Percentiles rank a stretch among this genome's conserved stretches.
phyloP scores from a whole-genome alignment of 768 basidiomycete species.

The Tylopilus vinaceipallidus region DNA sequence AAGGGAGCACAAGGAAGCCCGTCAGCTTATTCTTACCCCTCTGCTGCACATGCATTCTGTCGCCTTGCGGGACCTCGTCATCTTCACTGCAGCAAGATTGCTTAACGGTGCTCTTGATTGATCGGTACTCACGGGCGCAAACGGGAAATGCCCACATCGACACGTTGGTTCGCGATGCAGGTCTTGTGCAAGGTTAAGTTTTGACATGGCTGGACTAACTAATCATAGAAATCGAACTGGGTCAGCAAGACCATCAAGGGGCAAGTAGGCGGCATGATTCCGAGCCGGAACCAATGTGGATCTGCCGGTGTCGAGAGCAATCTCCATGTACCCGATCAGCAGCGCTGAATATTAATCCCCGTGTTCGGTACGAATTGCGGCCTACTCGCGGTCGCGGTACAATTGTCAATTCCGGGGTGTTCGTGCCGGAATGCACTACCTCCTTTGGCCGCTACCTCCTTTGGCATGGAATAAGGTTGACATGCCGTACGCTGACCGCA shows the following conservation, averaged over 20 bases:
- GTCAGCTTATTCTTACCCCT: not conserved
- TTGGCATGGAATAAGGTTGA: conserved; percentile 8
- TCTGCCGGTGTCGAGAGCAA: not conserved
- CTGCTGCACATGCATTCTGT: not conserved
- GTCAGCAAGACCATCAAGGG: not conserved
- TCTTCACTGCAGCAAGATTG: not conserved
- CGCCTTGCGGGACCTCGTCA: not conserved
- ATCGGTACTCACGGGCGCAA: not conserved
- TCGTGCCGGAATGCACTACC: not conserved
- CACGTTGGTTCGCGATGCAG: conserved; percentile 4
- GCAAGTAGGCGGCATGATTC: conserved; percentile 3
- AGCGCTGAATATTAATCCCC: conserved; percentile 1
- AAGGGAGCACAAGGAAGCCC: conserved; percentile 2
- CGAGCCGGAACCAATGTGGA: conserved; percentile 12
- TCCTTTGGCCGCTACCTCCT: not conserved
- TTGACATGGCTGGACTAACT: conserved; percentile 9
- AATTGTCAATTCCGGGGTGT: not conserved
- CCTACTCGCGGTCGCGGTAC: not conserved
- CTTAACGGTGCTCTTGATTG: not conserved
- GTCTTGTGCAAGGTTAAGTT: conserved; percentile 22
- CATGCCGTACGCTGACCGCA: conserved; percentile 1
- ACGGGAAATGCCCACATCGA: not conserved
- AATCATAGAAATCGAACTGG: conserved; percentile 9
- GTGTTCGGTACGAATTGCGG: not conserved
- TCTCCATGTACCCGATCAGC: not conserved